These are phyloP conservation scores for Fusarium sp. DNA, from an alignment of 2,329 filamentous ascomycete species.

Conservation along the genomic window DNA sequence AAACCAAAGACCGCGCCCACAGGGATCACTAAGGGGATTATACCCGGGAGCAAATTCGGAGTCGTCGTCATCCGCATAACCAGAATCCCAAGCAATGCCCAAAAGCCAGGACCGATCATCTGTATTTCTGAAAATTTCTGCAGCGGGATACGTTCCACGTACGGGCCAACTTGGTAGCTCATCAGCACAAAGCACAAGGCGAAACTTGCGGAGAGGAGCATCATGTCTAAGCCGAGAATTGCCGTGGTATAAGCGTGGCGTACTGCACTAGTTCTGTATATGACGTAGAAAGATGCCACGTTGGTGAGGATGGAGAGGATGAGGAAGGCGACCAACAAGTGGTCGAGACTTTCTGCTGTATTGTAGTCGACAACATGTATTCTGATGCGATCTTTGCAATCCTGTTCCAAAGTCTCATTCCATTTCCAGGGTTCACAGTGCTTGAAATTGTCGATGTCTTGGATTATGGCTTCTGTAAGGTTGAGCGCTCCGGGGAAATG, in stretches of 20 bases:
- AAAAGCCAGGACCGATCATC: slow-evolving; percentile 30
- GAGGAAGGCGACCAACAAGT: slow-evolving; percentile 20
- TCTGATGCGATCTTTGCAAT: slow-evolving; percentile 15
- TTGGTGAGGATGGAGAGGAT: slow-evolving; percentile 22
- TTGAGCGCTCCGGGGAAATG: slow-evolving; percentile 30
- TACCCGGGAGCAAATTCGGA: not conserved
- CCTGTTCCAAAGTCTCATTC: not conserved
- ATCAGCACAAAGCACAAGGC: slow-evolving; percentile 29
- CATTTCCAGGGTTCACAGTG: not conserved
- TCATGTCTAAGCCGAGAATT: slow-evolving; percentile 10
- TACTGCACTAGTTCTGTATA: not conserved
- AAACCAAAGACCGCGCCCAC: slow-evolving; percentile 1
- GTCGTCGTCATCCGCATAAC: slow-evolving; percentile 18
- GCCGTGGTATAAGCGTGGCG: not conserved
- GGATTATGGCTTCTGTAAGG: slow-evolving; percentile 16
- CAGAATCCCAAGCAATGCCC: slow-evolving; percentile 29
- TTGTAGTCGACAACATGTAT: slow-evolving; percentile 8
- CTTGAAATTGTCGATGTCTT: slow-evolving; percentile 9
- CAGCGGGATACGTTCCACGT: not conserved
- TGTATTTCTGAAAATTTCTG: slow-evolving; percentile 23
- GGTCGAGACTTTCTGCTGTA: slow-evolving; percentile 7
- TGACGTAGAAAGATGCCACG: slow-evolving; percentile 14
- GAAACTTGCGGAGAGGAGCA: slow-evolving; percentile 28
- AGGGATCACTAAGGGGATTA: not conserved
- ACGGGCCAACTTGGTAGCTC: slow-evolving; percentile 32